Base-by-base conservation (phyloP, 352 stramenopile species). In the Globisporangium abappressorium region DNA sequence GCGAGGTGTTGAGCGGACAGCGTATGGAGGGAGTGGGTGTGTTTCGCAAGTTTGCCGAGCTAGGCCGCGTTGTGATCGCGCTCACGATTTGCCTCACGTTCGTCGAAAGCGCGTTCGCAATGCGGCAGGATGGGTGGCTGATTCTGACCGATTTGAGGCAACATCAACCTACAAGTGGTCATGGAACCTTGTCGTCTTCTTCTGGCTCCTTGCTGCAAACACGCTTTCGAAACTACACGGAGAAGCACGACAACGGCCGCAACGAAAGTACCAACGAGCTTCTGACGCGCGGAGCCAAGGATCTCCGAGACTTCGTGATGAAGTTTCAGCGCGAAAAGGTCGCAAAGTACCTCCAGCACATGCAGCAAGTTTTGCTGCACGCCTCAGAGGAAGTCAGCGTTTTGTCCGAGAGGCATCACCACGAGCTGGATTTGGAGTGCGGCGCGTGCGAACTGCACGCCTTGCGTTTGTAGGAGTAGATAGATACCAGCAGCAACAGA, bases 81-180 rank as follows among this genome's bases (percentile, higher is more conserved):
- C 12, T 53, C 18, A 28, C 53, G 5, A 34, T 24, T 18, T 9
- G 22, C 5, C 5, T 68, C 5, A 22, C 9, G 4, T 43, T 62
- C 51, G 4, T 15, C 3, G 62, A 24, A 28, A 54, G 47, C 14
- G 1, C 22, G 11, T 4, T 60, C 0, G 33, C 51, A 7, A n/a
- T 67, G 36, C 36, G 36, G 26, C 62, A 22, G 12, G 33, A 67
- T n/a, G 33, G 18, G 49, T 20, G 62, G 4, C 28, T 67, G 34
- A 38, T n/a, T n/a, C n/a, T n/a, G n/a, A n/a, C n/a, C n/a, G n/a
- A n/a, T n/a, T n/a, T n/a, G n/a, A n/a, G n/a, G n/a, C n/a, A n/a
- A n/a, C n/a, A n/a, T n/a, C n/a, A n/a, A n/a, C n/a, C n/a, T n/a
- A n/a, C n/a, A n/a, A n/a, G n/a, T n/a, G n/a, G n/a, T n/a, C n/a